phyloP scores from a whole-genome alignment of 306 rosid genomes.

The Cucurbita pepo region DNA sequence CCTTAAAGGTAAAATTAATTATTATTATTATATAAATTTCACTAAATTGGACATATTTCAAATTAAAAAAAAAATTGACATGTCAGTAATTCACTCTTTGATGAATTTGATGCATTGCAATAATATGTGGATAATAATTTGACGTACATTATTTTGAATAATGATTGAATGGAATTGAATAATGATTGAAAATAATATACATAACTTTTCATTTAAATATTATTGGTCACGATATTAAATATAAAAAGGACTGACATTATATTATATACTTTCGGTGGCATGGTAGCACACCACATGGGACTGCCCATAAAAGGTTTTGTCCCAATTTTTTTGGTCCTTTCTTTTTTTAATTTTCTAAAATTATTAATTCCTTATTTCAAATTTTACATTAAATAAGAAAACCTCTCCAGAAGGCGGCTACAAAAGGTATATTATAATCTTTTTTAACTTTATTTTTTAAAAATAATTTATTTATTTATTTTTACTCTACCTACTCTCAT shows the following conservation, averaged over 20 bases:
- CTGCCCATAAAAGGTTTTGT: not conserved
- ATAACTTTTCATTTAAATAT: not conserved
- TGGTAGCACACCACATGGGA: constrained; percentile 1
- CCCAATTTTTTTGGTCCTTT: not conserved
- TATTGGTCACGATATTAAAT: not conserved
- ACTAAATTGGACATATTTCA: too few species aligned
- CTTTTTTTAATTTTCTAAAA: not conserved
- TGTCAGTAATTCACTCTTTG: not conserved
- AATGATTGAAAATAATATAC: not conserved
- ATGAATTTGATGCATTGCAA: not conserved
- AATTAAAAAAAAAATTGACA: not conserved
- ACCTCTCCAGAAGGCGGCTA: not conserved
- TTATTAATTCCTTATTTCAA: not conserved
- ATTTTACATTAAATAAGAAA: not conserved
- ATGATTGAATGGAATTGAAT: not conserved
- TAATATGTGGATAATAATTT: not conserved
- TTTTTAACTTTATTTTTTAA: too few species aligned
- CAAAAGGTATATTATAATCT: too few species aligned
- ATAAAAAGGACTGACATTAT: not conserved
- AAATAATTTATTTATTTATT: too few species aligned
- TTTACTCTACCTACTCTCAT: too few species aligned
- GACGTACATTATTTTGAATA: not conserved
- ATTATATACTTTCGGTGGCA: constrained; percentile 5
- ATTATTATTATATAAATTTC: too few species aligned
- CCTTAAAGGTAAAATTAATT: too few species aligned